phyloP scores from a whole-genome alignment of 2,329 filamentous ascomycete species.

The Fusarium tuaranense region DNA sequence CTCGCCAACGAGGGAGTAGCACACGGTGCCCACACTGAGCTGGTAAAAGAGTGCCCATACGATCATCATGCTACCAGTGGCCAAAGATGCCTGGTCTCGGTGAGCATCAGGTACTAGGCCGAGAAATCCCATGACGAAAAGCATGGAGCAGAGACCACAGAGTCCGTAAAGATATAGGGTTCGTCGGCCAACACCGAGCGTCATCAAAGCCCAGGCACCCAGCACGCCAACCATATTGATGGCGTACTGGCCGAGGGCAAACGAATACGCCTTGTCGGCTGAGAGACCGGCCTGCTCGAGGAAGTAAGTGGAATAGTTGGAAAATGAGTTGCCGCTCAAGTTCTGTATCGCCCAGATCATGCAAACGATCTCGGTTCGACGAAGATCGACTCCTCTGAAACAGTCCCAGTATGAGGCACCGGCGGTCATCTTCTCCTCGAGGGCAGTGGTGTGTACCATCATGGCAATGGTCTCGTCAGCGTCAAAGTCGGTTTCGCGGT shows the following conservation, averaged over 20 bases:
- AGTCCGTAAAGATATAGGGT: constrained; percentile 82
- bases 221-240: constrained; percentile 86
- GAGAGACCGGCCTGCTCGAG: constrained; percentile 69
- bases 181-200: constrained; percentile 78
- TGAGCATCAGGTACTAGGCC: constrained; percentile 76
- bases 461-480: constrained; percentile 88
- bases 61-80: constrained; percentile 88
- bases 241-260: constrained; percentile 73
- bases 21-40: constrained; percentile 87
- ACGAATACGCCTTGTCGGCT: constrained; percentile 65
- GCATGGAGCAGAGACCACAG: constrained; percentile 78
- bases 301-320: constrained; percentile 75
- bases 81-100: constrained; percentile 72
- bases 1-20: constrained; percentile 89
- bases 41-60: constrained; percentile 87
- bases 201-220: constrained; percentile 85
- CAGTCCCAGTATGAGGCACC: constrained; percentile 85
- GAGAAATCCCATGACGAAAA: constrained; percentile 86
- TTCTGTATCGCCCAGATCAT: constrained; percentile 75
- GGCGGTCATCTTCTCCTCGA: constrained; percentile 80
- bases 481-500: constrained; percentile 78
- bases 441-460: constrained; percentile 90
- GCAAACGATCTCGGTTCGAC: constrained; percentile 79
- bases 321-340: constrained; percentile 72
- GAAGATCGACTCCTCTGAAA: constrained; percentile 82